Percentiles rank a stretch among this genome's conserved stretches.
These are phyloP conservation scores for Dipteronia sinensis DNA, from an alignment of 345 rosid species.

Conservation along the genomic window DNA sequence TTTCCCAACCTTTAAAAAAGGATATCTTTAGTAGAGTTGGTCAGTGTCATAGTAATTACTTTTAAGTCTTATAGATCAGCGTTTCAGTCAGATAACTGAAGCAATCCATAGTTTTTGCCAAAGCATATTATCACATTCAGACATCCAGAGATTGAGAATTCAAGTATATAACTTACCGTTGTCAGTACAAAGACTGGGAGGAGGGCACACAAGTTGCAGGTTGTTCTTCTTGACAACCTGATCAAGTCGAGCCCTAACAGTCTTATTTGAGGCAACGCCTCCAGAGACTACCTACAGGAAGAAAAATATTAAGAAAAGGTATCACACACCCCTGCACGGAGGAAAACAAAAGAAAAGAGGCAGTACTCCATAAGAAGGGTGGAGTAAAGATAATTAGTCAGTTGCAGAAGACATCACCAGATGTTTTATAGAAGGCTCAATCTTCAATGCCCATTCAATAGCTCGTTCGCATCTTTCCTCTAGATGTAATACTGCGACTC, in stretches of 20 bases:
- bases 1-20: too few relatives aligned
- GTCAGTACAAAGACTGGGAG: constrained; percentile 89
- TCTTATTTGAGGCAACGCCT: constrained; percentile 92
- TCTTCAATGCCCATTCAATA: constrained; percentile 83
- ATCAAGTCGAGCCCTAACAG: constrained; percentile 71
- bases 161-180: constrained; percentile 53
- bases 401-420: constrained; percentile 50
- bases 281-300: constrained; percentile 81
- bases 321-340: constrained; percentile 10
- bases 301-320: constrained; percentile 14
- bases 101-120: background rate
- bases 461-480: constrained; percentile 96
- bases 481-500: constrained; percentile 90
- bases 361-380: background rate
- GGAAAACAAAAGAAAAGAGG: constrained; percentile 19
- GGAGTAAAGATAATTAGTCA: background rate
- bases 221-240: constrained; percentile 60
- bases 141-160: background rate
- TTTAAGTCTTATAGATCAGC: background rate
- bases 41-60: background rate
- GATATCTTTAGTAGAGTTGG: background rate
- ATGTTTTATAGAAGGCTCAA: constrained; percentile 78
- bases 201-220: constrained; percentile 86
- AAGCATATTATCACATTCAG: background rate
- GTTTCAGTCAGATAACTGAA: background rate